Evolutionary conservation across 345 rosid species (phyloP), one percentile per base, ranked within the genome.

Genomic region (Excoecaria agallocha): DNA sequence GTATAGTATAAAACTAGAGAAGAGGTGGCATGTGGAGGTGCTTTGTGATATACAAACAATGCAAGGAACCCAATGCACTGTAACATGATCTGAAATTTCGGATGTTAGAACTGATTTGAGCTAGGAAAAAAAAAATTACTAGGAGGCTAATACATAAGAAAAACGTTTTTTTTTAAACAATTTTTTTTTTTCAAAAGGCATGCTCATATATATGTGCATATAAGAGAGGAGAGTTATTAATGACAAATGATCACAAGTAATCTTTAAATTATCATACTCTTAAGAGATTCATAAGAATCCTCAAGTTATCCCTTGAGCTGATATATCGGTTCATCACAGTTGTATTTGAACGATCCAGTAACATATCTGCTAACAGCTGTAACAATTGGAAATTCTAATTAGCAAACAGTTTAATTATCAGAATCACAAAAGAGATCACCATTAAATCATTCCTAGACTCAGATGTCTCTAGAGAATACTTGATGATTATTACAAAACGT

Each of bases 241-340:
- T 37, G 48, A 55, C 45, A 37, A 19, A 16, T 13, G 30, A 71
- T 20, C 30, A 63, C 39, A 30, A 25, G 59, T n/a, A 60, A 55
- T 39, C 41, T 5, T 46, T 50, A 51, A 70, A 54, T 51, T 2
- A 30, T 54, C 71, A 15, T 85, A 90, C 93, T 76, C 96, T 84
- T 12, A 89, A 85, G 66, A 90, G 96, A 83, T 89, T 90, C 93
- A 90, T 90, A 62, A 89, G 86, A 73, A 90, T 87, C 85, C 88
- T 86, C 86, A 89, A 74, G 81, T 90, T 86, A 65, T 86, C 86
- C 77, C 80, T 74, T 46, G 91, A 89, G 87, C 88, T 89, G 76
- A 90, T 89, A 30, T 90, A 90, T 24, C 81, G 84, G 43, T 81
- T 72, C 96, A 90, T 90, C 70, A 87, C 88, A 20, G 73, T 72